Base-by-base conservation (phyloP, 2,329 filamentous ascomycete species). In the Fusarium anthophilum region DNA sequence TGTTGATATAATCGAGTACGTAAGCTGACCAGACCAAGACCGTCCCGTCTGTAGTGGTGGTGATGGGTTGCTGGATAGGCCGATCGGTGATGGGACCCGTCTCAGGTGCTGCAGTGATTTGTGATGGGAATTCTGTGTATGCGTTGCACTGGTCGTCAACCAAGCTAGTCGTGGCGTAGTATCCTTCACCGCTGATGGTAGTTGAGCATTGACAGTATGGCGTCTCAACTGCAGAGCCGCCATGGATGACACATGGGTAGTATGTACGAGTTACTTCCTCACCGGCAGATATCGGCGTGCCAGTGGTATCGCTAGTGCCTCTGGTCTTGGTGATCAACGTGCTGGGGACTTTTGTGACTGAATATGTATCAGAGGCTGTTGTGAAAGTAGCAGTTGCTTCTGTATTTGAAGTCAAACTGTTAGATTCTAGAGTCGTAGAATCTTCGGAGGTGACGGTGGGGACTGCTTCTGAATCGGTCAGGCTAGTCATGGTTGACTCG, bases 1-100 rank as follows among this genome's bases (percentile, higher is more conserved):
- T 44, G 39, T 43, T 54, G 14, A 54, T 38, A 2, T 57, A 62
- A 9, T 35, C n/a, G 9, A 66, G 56, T 1, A n/a, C 14, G 18
- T 63, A 67, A 20, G 63, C 32, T 12, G 66, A 51, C 55, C 56
- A 69, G 3, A 26, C 66, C 3, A 69, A 43, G 15, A 69, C 39
- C 18, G 63, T 69, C 4, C 66, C 56, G 12, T 68, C 56, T 8
- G 24, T 30, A 10, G 66, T 67, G n/a, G 44, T 13, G 4, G 62
- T 69, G 12, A 55, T 20, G 24, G 45, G 35, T 10, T 38, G 17
- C 9, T 41, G 24, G 2, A 51, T 26, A 14, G 51, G 32, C 35
- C n/a, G 24, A 39, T 54, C 24, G 10, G 35, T 28, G 6, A 38
- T 54, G 12, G 50, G 24, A 3, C 50, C 50, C 17, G 32, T 38